Evolutionary conservation across 768 basidiomycete species (phyloP).

Genomic region (Rhizopogon roseolus): DNA sequence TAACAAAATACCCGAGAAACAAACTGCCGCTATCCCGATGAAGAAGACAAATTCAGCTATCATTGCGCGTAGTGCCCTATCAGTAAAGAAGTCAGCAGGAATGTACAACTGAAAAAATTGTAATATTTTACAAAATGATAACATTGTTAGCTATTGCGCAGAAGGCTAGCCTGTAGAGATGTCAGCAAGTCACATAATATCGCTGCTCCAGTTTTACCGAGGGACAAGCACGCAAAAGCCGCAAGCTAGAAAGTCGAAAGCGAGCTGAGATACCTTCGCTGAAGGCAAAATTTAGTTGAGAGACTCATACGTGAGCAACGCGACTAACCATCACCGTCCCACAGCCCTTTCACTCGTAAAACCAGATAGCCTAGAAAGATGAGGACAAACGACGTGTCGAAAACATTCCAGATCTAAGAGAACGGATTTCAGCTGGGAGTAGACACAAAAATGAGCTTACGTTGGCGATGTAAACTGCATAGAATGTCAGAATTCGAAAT

Average conservation of each 20-base stretch:
- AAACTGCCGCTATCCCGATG: slow-evolving; percentile 69
- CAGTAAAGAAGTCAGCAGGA: slow-evolving; percentile 5
- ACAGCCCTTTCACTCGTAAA: slow-evolving; percentile 62
- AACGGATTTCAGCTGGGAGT: not conserved
- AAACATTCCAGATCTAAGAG: slow-evolving; percentile 83
- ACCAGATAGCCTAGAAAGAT: slow-evolving; percentile 66
- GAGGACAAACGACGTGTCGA: slow-evolving; percentile 71
- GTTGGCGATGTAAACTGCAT: slow-evolving; percentile 76
- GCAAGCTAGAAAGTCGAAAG: slow-evolving; percentile 82
- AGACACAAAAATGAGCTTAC: slow-evolving; percentile 31
- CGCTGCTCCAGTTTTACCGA: slow-evolving; percentile 35
- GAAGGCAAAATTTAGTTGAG: slow-evolving; percentile 6
- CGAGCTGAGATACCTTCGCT: slow-evolving; percentile 49
- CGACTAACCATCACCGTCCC: slow-evolving; percentile 43
- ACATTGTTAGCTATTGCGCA: slow-evolving; percentile 78
- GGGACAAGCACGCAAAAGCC: slow-evolving; percentile 85
- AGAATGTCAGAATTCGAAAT: slow-evolving; percentile 1
- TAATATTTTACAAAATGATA: slow-evolving; percentile 53
- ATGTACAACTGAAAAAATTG: not conserved
- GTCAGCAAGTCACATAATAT: not conserved
- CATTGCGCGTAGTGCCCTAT: slow-evolving; percentile 78
- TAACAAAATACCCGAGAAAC: slow-evolving; percentile 74
- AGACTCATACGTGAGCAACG: not conserved
- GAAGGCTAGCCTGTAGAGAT: slow-evolving; percentile 57
- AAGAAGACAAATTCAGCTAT: slow-evolving; percentile 76